Evolutionary conservation across 2,329 filamentous ascomycete genomes (phyloP).

Genomic region (Tolypocladium guangdongense): DNA sequence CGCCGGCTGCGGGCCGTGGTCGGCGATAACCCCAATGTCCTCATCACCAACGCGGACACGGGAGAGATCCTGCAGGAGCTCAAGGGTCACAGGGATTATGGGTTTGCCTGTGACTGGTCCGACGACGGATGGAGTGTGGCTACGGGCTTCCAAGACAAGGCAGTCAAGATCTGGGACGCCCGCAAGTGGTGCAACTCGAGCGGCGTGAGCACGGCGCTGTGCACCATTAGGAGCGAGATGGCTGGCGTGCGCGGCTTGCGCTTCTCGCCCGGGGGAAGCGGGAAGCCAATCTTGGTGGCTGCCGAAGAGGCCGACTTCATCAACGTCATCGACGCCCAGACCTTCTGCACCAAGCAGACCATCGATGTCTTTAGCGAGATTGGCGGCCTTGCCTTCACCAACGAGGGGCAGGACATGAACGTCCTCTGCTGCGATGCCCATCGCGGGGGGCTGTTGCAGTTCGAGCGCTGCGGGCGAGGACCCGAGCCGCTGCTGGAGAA

Average conservation of each 20-base stretch:
- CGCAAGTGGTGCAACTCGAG: constrained; percentile 51
- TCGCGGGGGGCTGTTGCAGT: constrained; percentile 56
- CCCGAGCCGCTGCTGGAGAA: constrained; percentile 14
- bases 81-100: constrained; percentile 55
- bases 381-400: constrained; percentile 55
- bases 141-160: constrained; percentile 66
- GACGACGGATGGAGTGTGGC: constrained; percentile 66
- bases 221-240: constrained; percentile 52
- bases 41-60: constrained; percentile 60
- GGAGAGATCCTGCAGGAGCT: constrained; percentile 48
- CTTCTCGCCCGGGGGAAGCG: constrained; percentile 62
- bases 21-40: constrained; percentile 53
- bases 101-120: constrained; percentile 72
- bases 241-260: constrained; percentile 57
- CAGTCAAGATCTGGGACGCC: constrained; percentile 66
- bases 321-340: constrained; percentile 58
- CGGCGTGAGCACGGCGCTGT: constrained; percentile 35
- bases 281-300: constrained; percentile 54
- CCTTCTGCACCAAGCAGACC: constrained; percentile 54
- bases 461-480: constrained; percentile 34
- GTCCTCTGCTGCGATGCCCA: constrained; percentile 55
- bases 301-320: constrained; percentile 69
- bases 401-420: constrained; percentile 56
- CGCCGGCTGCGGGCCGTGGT: constrained; percentile 61
- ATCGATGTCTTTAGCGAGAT: constrained; percentile 68